These are phyloP conservation scores for Deuterostichococcus epilithicus DNA, from an alignment of 139 green algal genomes.

Conservation along the genomic window DNA sequence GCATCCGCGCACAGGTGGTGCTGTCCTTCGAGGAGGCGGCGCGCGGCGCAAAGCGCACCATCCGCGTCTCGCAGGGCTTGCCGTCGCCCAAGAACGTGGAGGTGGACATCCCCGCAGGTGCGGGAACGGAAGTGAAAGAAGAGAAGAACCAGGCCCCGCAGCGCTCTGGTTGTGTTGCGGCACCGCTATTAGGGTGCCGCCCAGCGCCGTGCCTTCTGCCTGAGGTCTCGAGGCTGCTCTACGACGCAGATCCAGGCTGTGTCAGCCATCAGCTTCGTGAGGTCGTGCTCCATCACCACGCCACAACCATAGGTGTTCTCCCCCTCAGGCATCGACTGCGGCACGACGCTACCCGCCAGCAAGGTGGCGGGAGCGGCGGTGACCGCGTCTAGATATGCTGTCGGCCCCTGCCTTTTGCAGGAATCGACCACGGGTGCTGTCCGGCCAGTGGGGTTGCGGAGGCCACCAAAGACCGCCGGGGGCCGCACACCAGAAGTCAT, in stretches of 20 bases:
- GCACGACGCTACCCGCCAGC: neutral
- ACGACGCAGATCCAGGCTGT: neutral
- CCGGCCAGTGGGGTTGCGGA: no score
- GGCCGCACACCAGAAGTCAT: neutral
- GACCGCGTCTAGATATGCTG: no score
- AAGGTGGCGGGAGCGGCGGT: no score
- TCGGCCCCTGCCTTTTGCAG: no score
- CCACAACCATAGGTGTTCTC: neutral
- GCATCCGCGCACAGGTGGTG: conserved; percentile 11
- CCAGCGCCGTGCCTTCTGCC: no score
- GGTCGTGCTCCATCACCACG: neutral
- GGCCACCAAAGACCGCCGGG: no score
- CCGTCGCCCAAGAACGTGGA: conserved; percentile 29
- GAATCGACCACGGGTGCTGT: no score
- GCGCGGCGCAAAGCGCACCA: conserved; percentile 33
- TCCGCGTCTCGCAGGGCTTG: conserved; percentile 19
- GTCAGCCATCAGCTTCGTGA: neutral
- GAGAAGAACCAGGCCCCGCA: neutral
- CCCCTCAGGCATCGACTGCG: neutral
- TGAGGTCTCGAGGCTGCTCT: neutral
- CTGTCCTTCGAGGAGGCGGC: conserved; percentile 58
- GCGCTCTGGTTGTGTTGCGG: neutral
- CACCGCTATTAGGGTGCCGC: no score
- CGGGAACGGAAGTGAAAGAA: neutral
- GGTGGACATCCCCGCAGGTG: conserved; percentile 53